Evolutionary conservation across 2,329 filamentous ascomycete genomes (phyloP), one percentile per base, ranked within the genome.

Genomic region (Sclerotinia borealis): DNA sequence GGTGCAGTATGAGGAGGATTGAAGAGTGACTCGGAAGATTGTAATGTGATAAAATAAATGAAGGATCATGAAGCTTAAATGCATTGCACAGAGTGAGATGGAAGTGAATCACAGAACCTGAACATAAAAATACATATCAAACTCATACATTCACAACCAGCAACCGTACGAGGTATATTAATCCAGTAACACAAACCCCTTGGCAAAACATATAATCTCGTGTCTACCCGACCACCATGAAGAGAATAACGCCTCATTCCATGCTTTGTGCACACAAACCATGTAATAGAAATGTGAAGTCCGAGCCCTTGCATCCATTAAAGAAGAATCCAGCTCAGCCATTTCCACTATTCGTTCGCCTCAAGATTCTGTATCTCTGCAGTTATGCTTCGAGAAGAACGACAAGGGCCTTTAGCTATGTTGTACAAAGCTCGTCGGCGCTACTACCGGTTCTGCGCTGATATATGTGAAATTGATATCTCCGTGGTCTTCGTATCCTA

Each of bases 381-480:
- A 55, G 37, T 37, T 27, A 43, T 49, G 56, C n/a, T 15, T 27
- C 25, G 17, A 36, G 10, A 22, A 2, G 8, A 34, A 10, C 22
- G n/a, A n/a, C 17, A 13, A 19, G 15, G 36, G 10, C 13, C n/a
- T 29, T 17, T 34, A 25, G 3, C 13, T 22, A 36, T 48, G 29
- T 27, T 19, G 29, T 17, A 45, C 55, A 17, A 29, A 27, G 39
- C 11, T 55, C 27, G 6, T 55, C 25, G 27, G 25, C 49, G 31
- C 2, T 37, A 22, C 31, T 13, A n/a, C 22, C n/a, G 37, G 31
- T n/a, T 19, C 17, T 17, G 15, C 22, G 17, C 13, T 47, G 19
- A 34, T 59, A 59, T 59, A 48, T 59, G 41, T 59, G 43, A 59
- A 59, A 59, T n/a, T n/a, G n/a, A 45, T 13, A 34, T 36, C 55